Evolutionary conservation across 2,329 filamentous ascomycete species (phyloP).

Genomic region (Chaetomiaceae sp.): DNA sequence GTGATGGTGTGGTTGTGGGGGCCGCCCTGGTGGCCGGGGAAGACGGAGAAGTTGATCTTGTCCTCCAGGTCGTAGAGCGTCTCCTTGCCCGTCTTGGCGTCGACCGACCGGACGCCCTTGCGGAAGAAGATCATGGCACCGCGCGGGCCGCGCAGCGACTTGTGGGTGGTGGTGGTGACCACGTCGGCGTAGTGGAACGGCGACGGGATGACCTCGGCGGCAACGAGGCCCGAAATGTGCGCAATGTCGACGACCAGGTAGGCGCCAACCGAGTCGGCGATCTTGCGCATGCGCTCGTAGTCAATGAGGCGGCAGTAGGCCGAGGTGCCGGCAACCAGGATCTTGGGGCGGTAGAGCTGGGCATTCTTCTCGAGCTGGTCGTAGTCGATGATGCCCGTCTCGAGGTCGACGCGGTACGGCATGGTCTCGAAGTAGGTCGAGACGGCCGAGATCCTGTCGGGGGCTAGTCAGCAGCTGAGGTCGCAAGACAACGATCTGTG

Average conservation of each 20-base stretch:
- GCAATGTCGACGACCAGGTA: slow-evolving; percentile 98
- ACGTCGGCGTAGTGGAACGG: slow-evolving; percentile 92
- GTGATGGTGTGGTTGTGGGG: slow-evolving; percentile 99
- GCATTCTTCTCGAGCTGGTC: slow-evolving; percentile 86
- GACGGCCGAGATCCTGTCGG: slow-evolving; percentile 80
- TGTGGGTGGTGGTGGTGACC: slow-evolving; percentile 98
- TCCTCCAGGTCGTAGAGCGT: slow-evolving; percentile 87
- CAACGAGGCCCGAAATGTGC: slow-evolving; percentile 94
- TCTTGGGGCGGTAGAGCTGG: slow-evolving; percentile 87
- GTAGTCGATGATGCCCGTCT: slow-evolving; percentile 96
- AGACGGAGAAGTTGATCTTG: slow-evolving; percentile 98
- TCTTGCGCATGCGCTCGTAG: slow-evolving; percentile 92
- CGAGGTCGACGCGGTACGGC: slow-evolving; percentile 83
- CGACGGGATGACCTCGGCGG: slow-evolving; percentile 85
- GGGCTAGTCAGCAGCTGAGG: neutral
- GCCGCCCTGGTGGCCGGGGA: slow-evolving; percentile 96
- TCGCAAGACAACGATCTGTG: neutral
- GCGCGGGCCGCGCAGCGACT: slow-evolving; percentile 93
- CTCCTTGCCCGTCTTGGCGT: slow-evolving; percentile 87
- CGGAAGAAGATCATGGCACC: slow-evolving; percentile 99
- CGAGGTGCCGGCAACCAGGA: slow-evolving; percentile 92
- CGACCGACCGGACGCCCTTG: slow-evolving; percentile 85
- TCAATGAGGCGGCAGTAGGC: slow-evolving; percentile 98
- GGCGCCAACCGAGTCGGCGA: slow-evolving; percentile 86
- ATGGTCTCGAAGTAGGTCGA: slow-evolving; percentile 99